Evolutionary conservation across 2,329 filamentous ascomycete genomes (phyloP).

Genomic region (Colletotrichum incanum): DNA sequence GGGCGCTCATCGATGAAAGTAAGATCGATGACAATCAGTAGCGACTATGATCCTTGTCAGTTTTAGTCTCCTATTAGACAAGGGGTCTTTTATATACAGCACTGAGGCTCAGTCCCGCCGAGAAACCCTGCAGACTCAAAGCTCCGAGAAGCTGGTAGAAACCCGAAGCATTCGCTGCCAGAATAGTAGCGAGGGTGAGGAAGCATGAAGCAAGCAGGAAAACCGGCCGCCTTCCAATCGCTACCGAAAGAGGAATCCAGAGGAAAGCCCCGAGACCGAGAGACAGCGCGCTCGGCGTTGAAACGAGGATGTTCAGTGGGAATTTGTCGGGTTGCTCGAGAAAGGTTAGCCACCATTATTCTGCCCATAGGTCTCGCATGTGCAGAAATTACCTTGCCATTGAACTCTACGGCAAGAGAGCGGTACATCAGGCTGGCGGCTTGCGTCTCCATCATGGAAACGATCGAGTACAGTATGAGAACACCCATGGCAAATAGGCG

Average conservation of each 20-base stretch:
- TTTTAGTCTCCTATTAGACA: background rate
- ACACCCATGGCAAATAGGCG: conserved; percentile 43
- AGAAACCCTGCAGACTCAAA: conserved; percentile 53
- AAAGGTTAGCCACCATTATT: conserved; percentile 42
- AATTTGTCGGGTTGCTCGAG: conserved; percentile 17
- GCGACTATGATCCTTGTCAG: conserved; percentile 46
- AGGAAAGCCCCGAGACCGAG: conserved; percentile 55
- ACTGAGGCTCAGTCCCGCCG: conserved; percentile 51
- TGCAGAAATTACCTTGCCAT: conserved; percentile 38
- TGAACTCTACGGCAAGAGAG: conserved; percentile 46
- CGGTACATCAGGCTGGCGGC: conserved; percentile 45
- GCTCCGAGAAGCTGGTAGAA: conserved; percentile 50
- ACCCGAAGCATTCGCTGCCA: conserved; percentile 48
- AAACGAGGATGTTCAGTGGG: conserved; percentile 30
- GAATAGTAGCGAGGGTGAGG: conserved; percentile 40
- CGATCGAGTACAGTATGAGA: conserved; percentile 44
- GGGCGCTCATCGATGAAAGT: conserved; percentile 58
- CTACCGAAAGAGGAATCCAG: conserved; percentile 56
- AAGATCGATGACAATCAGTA: conserved; percentile 56
- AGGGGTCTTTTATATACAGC: conserved; percentile 45
- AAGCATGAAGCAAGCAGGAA: conserved; percentile 49
- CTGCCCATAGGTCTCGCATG: background rate
- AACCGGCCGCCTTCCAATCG: conserved; percentile 55
- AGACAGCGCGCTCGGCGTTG: conserved; percentile 47
- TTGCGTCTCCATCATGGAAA: conserved; percentile 46